Percentiles rank a stretch among this genome's conserved stretches.
Conservation (phyloP, 768 basidiomycete genomes). For the Clitopilus passeckerianus region DNA sequence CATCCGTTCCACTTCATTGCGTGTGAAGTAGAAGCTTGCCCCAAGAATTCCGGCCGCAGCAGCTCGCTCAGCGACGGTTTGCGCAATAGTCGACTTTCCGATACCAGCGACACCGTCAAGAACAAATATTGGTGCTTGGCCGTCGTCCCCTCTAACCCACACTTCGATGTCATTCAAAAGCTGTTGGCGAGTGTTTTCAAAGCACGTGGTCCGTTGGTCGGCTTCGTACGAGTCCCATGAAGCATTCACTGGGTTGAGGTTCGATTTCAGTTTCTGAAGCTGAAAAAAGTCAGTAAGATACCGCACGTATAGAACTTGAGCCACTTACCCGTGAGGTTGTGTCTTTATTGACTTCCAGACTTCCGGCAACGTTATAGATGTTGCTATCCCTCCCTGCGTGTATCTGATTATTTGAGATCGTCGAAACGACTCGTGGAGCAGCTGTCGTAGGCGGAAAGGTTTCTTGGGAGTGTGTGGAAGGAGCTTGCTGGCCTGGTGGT, state of each 20-base stretch:
- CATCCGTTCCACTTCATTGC: not conserved
- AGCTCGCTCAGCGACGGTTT: not conserved
- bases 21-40: not conserved
- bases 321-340: not conserved
- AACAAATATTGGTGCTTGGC: not conserved
- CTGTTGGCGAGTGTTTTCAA: not conserved
- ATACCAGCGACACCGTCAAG: not conserved
- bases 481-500: too few species aligned
- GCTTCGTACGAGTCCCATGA: not conserved
- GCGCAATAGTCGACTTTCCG: not conserved
- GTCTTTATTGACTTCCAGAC: not conserved
- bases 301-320: too few species aligned
- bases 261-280: not conserved
- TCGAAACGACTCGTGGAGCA: too few species aligned
- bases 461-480: too few species aligned
- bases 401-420: too few species aligned
- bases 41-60: not conserved
- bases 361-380: not conserved
- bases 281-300: too few species aligned
- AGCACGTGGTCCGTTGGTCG: not conserved
- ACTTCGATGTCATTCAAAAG: not conserved
- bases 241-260: not conserved
- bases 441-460: too few species aligned
- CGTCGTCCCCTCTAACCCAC: not conserved
- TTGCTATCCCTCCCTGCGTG: not conserved